Evolutionary conservation across 2,329 filamentous ascomycete genomes (phyloP).

Genomic region (Aspergillus sp.): DNA sequence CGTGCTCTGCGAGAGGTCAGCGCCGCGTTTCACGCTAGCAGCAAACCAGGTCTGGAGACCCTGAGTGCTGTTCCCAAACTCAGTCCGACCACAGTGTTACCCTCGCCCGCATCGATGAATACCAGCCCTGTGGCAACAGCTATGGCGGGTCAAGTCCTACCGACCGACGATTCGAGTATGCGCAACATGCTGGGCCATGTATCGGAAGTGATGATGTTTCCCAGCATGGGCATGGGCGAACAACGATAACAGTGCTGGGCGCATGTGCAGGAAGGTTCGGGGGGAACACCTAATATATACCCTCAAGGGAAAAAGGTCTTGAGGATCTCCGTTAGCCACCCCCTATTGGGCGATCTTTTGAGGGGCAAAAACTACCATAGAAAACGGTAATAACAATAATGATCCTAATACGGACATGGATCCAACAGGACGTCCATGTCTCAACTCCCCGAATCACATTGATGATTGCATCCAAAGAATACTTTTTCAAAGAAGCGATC

Average conservation of each 20-base stretch:
- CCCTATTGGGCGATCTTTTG: too few relatives aligned
- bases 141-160: conserved; percentile 1
- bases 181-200: conserved; percentile 28
- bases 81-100: conserved; percentile 8
- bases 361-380: too few relatives aligned
- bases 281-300: not conserved
- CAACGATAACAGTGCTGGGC: not conserved
- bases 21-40: conserved; percentile 18
- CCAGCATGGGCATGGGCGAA: conserved; percentile 19
- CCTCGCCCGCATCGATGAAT: conserved; percentile 11
- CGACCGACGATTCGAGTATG: conserved; percentile 21
- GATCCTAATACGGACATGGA: too few relatives aligned
- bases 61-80: conserved; percentile 1
- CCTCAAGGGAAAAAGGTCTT: too few relatives aligned
- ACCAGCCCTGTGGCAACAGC: conserved; percentile 3
- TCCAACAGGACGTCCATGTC: too few relatives aligned
- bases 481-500: too few relatives aligned
- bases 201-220: conserved; percentile 33
- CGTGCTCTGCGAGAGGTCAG: conserved; percentile 28
- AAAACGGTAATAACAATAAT: too few relatives aligned
- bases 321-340: too few relatives aligned
- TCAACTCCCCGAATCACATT: too few relatives aligned
- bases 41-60: conserved; percentile 1
- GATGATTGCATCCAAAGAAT: too few relatives aligned
- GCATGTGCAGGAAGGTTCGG: not conserved